Evolutionary conservation across 495 filamentous ascomycete species (phyloP).

Genomic region (Pseudoneurospora amorphoporcata): DNA sequence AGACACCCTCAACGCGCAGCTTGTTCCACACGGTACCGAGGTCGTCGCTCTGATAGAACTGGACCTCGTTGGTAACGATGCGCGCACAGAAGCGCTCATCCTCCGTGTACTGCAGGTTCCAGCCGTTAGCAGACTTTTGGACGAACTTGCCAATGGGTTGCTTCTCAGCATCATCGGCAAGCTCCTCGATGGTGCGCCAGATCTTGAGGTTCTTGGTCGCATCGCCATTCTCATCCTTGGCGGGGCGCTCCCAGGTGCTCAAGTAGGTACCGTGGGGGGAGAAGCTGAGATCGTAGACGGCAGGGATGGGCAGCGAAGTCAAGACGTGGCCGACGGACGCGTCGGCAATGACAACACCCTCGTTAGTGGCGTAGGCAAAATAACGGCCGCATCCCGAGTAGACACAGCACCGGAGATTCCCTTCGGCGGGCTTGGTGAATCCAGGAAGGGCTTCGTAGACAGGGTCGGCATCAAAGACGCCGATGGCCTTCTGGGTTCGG

Average conservation of each 20-base stretch:
- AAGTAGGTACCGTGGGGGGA: conserved; percentile 84
- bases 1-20: conserved; percentile 81
- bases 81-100: conserved; percentile 91
- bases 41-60: conserved; percentile 85
- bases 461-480: conserved; percentile 81
- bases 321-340: conserved; percentile 69
- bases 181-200: conserved; percentile 65
- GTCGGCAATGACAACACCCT: conserved; percentile 76
- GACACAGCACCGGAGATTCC: conserved; percentile 83
- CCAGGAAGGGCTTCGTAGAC: conserved; percentile 77
- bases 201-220: conserved; percentile 94
- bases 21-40: conserved; percentile 87
- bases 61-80: conserved; percentile 89
- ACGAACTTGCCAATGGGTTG: conserved; percentile 79
- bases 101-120: conserved; percentile 93
- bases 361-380: conserved; percentile 87
- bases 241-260: conserved; percentile 91
- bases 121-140: conserved; percentile 88
- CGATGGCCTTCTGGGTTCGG: conserved; percentile 92
- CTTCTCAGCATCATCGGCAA: conserved; percentile 46
- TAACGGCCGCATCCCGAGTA: conserved; percentile 94
- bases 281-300: conserved; percentile 90
- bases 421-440: conserved; percentile 82
- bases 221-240: conserved; percentile 86
- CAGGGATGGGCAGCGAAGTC: conserved; percentile 60